These are phyloP conservation scores for Calamus simplicifolius DNA, from an alignment of 176 grass and related monocot species.

Conservation along the genomic window DNA sequence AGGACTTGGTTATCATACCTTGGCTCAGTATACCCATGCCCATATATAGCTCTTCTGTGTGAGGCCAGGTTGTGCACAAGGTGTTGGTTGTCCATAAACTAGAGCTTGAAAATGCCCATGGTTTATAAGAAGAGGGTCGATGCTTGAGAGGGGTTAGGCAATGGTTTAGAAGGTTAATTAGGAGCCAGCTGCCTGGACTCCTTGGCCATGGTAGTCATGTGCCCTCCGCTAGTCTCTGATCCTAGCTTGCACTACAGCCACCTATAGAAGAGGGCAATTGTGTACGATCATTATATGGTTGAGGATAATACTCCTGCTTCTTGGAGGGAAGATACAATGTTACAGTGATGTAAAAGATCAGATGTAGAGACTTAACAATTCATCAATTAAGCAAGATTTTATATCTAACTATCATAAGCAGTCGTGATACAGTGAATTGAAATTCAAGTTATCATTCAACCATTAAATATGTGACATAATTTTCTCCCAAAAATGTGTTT, in stretches of 20 bases:
- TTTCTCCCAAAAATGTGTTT: no score
- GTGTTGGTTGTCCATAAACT: slow-evolving; percentile 57
- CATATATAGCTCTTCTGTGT: slow-evolving; percentile 47
- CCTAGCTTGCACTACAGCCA: slow-evolving; percentile 37
- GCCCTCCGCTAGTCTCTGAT: slow-evolving; percentile 48
- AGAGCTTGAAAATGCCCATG: slow-evolving; percentile 46
- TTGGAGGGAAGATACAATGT: no score
- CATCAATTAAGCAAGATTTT: no score
- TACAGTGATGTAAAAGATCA: no score
- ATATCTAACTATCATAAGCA: no score
- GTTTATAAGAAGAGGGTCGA: slow-evolving; percentile 24
- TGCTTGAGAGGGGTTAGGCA: slow-evolving; percentile 37
- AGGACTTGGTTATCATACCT: slow-evolving; percentile 47
- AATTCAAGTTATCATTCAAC: no score
- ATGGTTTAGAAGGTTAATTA: slow-evolving; percentile 27
- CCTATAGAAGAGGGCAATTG: slow-evolving; percentile 44
- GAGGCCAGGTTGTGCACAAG: slow-evolving; percentile 42
- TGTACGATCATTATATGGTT: slow-evolving; percentile 43
- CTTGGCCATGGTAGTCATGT: slow-evolving; percentile 54
- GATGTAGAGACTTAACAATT: no score
- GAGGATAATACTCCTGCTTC: slow-evolving; percentile 2
- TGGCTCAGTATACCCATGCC: slow-evolving; percentile 52
- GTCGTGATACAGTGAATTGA: no score
- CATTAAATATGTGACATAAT: no score
- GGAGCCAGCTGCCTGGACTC: slow-evolving; percentile 30